Conservation (phyloP, 1,284 basidiomycete genomes). For the Ceratobasidium sp. region DNA sequence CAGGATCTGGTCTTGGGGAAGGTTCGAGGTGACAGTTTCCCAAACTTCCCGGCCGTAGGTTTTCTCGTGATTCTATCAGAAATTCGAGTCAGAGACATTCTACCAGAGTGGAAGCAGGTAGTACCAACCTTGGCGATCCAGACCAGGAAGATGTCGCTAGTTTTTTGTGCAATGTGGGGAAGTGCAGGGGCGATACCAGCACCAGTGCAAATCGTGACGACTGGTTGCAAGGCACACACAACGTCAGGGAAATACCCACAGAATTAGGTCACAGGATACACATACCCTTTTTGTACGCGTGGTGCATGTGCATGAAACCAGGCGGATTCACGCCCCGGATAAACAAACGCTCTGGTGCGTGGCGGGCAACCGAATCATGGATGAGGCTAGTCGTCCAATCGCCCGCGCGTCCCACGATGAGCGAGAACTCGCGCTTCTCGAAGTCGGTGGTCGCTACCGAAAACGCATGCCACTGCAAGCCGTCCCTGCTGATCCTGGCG, state of each 20-base stretch:
- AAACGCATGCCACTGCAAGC: conserved; percentile 37
- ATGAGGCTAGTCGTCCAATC: conserved; percentile 39
- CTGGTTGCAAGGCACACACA: conserved; percentile 1
- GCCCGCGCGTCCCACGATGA: conserved; percentile 29
- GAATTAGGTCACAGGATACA: background rate
- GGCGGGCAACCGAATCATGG: conserved; percentile 11
- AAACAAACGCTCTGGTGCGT: conserved; percentile 6
- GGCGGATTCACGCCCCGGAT: conserved; percentile 37
- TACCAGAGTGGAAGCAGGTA: no score
- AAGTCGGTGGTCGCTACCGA: conserved; percentile 34
- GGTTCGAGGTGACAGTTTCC: conserved; percentile 34
- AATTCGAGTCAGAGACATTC: conserved; percentile 1
- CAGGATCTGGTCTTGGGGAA: conserved; percentile 27
- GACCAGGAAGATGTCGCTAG: conserved; percentile 33
- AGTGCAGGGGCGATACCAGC: conserved; percentile 38
- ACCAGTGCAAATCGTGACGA: conserved; percentile 37
- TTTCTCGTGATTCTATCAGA: conserved; percentile 33
- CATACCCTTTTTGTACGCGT: conserved; percentile 36
- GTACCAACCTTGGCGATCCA: conserved; percentile 37
- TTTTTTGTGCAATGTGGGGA: conserved; percentile 35
- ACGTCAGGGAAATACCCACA: background rate
- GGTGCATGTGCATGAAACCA: conserved; percentile 41
- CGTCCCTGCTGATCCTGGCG: conserved; percentile 31
- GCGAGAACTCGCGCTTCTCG: conserved; percentile 35
- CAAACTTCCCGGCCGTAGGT: conserved; percentile 37